Conservation (phyloP, 2,329 filamentous ascomycete genomes). For the Gyromitra esculenta region DNA sequence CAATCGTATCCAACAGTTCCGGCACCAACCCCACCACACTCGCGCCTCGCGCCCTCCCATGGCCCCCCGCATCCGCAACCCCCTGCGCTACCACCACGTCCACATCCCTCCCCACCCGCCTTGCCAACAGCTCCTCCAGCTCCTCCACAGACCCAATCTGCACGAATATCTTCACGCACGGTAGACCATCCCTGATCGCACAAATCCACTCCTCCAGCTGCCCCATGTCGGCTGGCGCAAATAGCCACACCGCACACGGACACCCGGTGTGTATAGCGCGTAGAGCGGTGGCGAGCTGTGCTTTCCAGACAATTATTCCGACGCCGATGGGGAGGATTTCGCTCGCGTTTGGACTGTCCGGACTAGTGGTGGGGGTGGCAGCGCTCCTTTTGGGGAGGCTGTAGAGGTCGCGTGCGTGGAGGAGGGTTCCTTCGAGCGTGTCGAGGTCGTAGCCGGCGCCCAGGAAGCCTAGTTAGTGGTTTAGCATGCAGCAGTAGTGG, state of each 20-base stretch:
- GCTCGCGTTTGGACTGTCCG: not conserved
- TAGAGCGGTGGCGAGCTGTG: constrained; percentile 59
- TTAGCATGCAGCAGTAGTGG: not conserved
- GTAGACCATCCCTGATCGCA: constrained; percentile 54
- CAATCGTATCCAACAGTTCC: constrained; percentile 26
- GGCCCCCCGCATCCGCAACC: constrained; percentile 41
- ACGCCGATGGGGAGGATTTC: constrained; percentile 63
- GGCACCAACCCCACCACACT: constrained; percentile 44
- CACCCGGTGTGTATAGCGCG: constrained; percentile 37
- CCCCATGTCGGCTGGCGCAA: constrained; percentile 60
- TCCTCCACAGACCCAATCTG: constrained; percentile 42
- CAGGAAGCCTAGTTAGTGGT: constrained; percentile 60
- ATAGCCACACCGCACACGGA: constrained; percentile 65
- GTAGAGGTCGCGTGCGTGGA: constrained; percentile 51
- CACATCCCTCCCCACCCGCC: not conserved
- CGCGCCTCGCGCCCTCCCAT: constrained; percentile 34
- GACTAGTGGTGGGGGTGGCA: not conserved
- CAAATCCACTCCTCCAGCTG: constrained; percentile 59
- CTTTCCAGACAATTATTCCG: constrained; percentile 64
- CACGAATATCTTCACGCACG: constrained; percentile 57
- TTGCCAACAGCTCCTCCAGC: constrained; percentile 11
- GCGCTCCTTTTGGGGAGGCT: constrained; percentile 40
- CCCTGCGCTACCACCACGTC: constrained; percentile 48
- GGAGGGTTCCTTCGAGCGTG: constrained; percentile 51
- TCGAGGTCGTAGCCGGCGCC: constrained; percentile 60